Evolutionary conservation across 306 rosid genomes (phyloP).

Genomic region (Gastrolobium villosum): DNA sequence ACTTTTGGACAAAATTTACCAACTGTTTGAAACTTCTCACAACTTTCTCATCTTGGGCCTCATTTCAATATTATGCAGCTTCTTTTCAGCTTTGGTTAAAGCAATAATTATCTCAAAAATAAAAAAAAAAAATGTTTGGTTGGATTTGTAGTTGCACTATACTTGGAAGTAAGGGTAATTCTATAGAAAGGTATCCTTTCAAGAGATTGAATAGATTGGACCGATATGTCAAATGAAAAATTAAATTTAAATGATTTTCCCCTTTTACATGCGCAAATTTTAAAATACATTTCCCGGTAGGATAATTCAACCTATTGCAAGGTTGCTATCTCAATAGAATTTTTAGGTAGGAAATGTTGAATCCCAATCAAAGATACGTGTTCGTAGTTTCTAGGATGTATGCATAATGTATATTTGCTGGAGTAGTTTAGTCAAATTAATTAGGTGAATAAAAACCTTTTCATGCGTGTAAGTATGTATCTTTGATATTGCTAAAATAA

Average conservation of each 20-base stretch:
- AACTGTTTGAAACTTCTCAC: constrained; percentile 9
- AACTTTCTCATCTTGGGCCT: background rate
- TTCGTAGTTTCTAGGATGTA: background rate
- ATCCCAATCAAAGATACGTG: background rate
- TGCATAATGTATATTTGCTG: constrained; percentile 6
- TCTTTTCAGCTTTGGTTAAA: constrained; percentile 10
- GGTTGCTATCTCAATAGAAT: too few species aligned
- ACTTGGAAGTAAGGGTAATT: constrained; percentile 5
- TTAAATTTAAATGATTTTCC: background rate
- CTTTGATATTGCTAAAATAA: background rate
- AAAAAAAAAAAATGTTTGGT: background rate
- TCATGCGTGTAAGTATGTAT: background rate
- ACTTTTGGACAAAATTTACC: constrained; percentile 32
- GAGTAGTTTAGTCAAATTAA: background rate
- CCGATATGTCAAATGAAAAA: background rate
- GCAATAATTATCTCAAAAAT: background rate
- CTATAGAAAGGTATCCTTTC: background rate
- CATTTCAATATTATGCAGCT: constrained; percentile 3
- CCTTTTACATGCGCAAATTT: background rate
- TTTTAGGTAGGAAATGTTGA: too few species aligned
- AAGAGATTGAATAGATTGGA: background rate
- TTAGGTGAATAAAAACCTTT: constrained; percentile 16
- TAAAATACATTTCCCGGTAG: background rate
- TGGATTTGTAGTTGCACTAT: background rate
- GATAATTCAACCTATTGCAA: background rate